These are phyloP conservation scores for Dryas alaskensis DNA, from an alignment of 306 rosid species.

Conservation along the genomic window DNA sequence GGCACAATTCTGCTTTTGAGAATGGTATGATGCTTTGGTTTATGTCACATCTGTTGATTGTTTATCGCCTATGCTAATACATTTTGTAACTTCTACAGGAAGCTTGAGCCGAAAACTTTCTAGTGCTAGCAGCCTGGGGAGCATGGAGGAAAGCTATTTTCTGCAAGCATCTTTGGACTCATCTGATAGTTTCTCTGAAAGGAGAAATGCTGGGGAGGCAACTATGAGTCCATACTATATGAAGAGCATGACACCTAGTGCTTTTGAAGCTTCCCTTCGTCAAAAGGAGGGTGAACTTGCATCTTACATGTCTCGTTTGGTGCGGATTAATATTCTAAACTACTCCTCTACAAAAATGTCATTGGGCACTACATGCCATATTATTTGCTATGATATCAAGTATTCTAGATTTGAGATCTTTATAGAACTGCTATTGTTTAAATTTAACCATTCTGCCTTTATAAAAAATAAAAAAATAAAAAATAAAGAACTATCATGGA, in stretches of 20 bases:
- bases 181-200: conserved; percentile 64
- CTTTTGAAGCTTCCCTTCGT: conserved; percentile 96
- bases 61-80: conserved; percentile 24
- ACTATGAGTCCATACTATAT: conserved; percentile 82
- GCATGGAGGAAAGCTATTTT: conserved; percentile 93
- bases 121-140: conserved; percentile 86
- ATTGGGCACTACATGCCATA: not conserved
- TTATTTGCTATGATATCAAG: not conserved
- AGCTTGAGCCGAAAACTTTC: conserved; percentile 72
- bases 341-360: conserved; percentile 1
- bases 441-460: not conserved
- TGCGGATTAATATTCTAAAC: conserved; percentile 34
- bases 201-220: conserved; percentile 69
- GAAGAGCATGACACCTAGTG: conserved; percentile 90
- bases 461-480: not conserved
- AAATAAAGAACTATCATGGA: not conserved
- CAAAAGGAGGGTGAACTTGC: conserved; percentile 99
- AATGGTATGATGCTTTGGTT: conserved; percentile 57
- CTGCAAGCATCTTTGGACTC: conserved; percentile 96
- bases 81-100: conserved; percentile 46
- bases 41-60: conserved; percentile 16
- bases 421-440: conserved; percentile 11
- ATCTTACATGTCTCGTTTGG: conserved; percentile 96
- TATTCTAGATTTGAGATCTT: conserved; percentile 18
- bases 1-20: conserved; percentile 64